A percentile compares a stretch with the other conserved stretches of the same genome.
Evolutionary conservation across 805 yeast genomes (phyloP).

Genomic region (Starmerella apis): DNA sequence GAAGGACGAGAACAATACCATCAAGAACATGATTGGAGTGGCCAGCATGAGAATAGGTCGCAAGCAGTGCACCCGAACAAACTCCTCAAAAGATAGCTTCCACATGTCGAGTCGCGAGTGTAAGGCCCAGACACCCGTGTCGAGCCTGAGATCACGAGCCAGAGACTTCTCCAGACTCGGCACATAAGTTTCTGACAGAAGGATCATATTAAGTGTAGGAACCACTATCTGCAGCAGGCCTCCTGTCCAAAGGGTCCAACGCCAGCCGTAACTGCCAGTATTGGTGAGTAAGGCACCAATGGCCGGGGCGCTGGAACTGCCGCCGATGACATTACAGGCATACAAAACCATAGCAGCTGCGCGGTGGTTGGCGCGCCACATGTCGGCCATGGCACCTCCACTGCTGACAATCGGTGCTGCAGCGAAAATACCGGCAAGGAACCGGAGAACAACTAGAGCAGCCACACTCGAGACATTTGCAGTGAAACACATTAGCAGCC

Average conservation of each 20-base stretch:
- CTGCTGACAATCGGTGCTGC: slow-evolving; percentile 55
- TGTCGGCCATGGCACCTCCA: slow-evolving; percentile 54
- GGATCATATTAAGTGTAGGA: slow-evolving; percentile 34
- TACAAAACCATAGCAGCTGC: slow-evolving; percentile 46
- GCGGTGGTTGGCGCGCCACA: slow-evolving; percentile 42
- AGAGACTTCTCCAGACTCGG: slow-evolving; percentile 46
- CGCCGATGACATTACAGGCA: slow-evolving; percentile 39
- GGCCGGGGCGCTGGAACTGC: slow-evolving; percentile 40
- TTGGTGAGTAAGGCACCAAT: slow-evolving; percentile 31
- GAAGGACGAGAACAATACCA: slow-evolving; percentile 37
- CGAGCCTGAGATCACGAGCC: slow-evolving; percentile 57
- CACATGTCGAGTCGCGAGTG: slow-evolving; percentile 90
- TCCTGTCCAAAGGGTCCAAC: slow-evolving; percentile 46
- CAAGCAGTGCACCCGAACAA: slow-evolving; percentile 58
- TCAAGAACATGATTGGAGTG: slow-evolving; percentile 37
- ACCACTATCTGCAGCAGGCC: slow-evolving; percentile 36
- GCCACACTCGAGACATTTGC: slow-evolving; percentile 40
- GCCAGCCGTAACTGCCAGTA: slow-evolving; percentile 43
- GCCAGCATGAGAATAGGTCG: slow-evolving; percentile 71
- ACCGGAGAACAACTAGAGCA: slow-evolving; percentile 36
- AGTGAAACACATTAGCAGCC: slow-evolving; percentile 34
- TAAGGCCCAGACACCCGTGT: slow-evolving; percentile 67
- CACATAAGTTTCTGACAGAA: slow-evolving; percentile 33
- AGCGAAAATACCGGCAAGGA: slow-evolving; percentile 50
- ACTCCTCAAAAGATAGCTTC: slow-evolving; percentile 57